A percentile compares a stretch with the other conserved stretches of the same genome.
Conservation (phyloP, 345 rosid species). For the Citrus unshiu region DNA sequence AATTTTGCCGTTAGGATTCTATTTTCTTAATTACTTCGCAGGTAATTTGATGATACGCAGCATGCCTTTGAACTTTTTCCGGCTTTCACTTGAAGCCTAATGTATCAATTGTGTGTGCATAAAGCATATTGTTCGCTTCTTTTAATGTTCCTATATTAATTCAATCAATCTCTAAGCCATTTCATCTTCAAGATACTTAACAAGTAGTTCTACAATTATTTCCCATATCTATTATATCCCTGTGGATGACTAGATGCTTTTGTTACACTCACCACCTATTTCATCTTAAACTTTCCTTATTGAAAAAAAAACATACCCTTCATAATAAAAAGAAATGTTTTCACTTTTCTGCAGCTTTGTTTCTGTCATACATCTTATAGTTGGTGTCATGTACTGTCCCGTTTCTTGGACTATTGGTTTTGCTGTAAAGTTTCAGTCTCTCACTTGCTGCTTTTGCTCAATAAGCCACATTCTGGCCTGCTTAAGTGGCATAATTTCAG, state of each 20-base stretch:
- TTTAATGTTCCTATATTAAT: no score
- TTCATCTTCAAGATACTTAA: conserved; percentile 52
- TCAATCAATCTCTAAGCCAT: no score
- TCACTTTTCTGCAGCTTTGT: background rate
- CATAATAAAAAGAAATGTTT: background rate
- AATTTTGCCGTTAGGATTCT: no score
- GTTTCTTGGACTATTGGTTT: conserved; percentile 38
- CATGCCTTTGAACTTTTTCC: no score
- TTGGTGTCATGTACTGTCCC: conserved; percentile 43
- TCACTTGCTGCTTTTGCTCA: no score
- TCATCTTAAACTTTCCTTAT: background rate
- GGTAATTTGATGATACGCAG: no score
- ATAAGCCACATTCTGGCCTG: no score
- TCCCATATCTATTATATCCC: conserved; percentile 32
- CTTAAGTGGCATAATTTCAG: no score
- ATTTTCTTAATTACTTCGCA: no score
- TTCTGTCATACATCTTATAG: conserved; percentile 29
- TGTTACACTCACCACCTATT: background rate
- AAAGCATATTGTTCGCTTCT: no score
- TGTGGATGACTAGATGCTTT: background rate
- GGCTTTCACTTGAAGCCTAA: no score
- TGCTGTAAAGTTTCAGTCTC: conserved; percentile 24
- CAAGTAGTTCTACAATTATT: conserved; percentile 49
- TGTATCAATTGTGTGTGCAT: no score
- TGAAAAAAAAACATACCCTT: background rate